These are phyloP conservation scores for Mucor irregularis DNA, from an alignment of 371 early-diverging fungal genomes.

Conservation along the genomic window DNA sequence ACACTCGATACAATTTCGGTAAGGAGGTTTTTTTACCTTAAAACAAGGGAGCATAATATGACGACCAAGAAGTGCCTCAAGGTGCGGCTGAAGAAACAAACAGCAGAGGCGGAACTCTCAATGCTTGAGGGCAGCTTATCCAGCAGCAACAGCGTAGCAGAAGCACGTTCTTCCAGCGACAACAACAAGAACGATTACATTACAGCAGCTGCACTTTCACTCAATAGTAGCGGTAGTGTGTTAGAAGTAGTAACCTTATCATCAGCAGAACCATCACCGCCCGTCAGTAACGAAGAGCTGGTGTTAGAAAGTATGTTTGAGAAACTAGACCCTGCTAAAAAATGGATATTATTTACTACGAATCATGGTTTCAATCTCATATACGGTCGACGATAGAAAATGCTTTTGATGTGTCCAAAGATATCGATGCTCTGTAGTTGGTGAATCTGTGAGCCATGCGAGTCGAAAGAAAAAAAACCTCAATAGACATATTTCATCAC, in stretches of 20 bases:
- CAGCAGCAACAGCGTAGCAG: background rate
- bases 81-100: background rate
- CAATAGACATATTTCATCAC: background rate
- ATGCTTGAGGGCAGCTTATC: background rate
- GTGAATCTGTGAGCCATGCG: conserved; percentile 1
- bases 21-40: background rate
- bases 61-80: background rate
- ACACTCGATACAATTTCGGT: background rate
- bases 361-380: no score
- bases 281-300: conserved; percentile 3
- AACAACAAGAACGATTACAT: conserved; percentile 3
- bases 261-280: conserved; percentile 1
- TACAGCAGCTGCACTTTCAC: conserved; percentile 9
- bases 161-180: background rate
- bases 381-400: no score
- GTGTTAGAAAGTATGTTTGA: conserved; percentile 6
- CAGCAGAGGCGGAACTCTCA: background rate
- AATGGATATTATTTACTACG: conserved; percentile 15
- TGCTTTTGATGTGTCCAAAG: conserved; percentile 1
- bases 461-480: background rate
- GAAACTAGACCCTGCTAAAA: conserved; percentile 14
- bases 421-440: background rate
- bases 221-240: conserved; percentile 5
- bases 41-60: conserved; percentile 1
- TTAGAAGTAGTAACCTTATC: background rate